These are phyloP conservation scores for Blastomyces emzantsi DNA, from an alignment of 2,329 filamentous ascomycete genomes.

Conservation along the genomic window DNA sequence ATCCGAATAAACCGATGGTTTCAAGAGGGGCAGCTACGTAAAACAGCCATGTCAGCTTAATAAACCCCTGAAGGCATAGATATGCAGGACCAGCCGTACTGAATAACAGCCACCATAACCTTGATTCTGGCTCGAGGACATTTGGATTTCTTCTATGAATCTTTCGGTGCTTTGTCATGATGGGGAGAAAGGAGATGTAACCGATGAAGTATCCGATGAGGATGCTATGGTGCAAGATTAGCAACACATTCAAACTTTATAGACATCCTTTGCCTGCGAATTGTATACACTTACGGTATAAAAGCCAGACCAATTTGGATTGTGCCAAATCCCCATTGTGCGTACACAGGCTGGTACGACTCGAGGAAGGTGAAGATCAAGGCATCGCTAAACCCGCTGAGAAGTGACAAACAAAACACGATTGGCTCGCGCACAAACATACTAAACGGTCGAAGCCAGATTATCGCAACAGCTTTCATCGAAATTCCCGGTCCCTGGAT, in stretches of 20 bases:
- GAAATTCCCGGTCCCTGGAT: conserved; percentile 50
- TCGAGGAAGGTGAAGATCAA: conserved; percentile 60
- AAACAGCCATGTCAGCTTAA: conserved; percentile 8
- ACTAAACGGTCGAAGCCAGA: conserved; percentile 53
- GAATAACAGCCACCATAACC: conserved; percentile 51
- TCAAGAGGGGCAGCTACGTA: conserved; percentile 45
- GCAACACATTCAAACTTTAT: conserved; percentile 1
- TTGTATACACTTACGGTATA: conserved; percentile 36
- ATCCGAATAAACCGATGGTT: conserved; percentile 52
- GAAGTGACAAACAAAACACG: conserved; percentile 50
- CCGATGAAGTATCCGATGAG: conserved; percentile 50
- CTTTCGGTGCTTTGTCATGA: conserved; percentile 38
- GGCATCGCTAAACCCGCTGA: conserved; percentile 57
- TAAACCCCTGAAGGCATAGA: neutral
- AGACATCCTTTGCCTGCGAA: neutral
- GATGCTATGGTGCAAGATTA: conserved; percentile 26
- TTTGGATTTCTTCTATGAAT: conserved; percentile 34
- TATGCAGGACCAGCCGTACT: conserved; percentile 23
- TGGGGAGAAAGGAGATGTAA: conserved; percentile 48
- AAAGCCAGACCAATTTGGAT: conserved; percentile 45
- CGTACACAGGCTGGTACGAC: conserved; percentile 51
- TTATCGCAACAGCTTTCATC: conserved; percentile 45
- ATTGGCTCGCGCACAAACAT: conserved; percentile 60
- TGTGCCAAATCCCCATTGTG: conserved; percentile 49
- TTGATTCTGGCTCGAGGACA: conserved; percentile 52